Base-by-base conservation (phyloP, 495 filamentous ascomycete genomes). In the Hypomontagnella monticulosa region DNA sequence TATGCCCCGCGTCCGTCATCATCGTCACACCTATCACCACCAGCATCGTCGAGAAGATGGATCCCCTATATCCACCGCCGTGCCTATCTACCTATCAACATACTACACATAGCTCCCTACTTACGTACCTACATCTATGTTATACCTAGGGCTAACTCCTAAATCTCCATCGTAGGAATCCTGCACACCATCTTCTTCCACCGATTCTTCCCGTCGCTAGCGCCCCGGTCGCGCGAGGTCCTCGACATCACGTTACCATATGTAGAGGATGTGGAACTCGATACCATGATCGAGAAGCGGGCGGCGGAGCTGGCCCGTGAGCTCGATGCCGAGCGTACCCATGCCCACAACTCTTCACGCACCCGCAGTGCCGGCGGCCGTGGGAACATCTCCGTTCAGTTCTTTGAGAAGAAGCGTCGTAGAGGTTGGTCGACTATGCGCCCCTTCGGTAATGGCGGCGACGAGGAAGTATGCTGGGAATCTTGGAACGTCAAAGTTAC, bases 131-230 rank as follows among this genome's bases (percentile, higher is more conserved):
- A 30, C 40, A 30, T 33, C 16, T 9, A 36, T 30, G 34, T 18
- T 16, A 12, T 47, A 40, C 20, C 14, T 15, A 23, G 36, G 32
- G 53, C 61, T 62, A 65, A 63, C 54, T 16, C 38, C 11, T 40
- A 7, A 19, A 12, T 44, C 16, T 37, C 20, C 8, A n/a, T 12
- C 9, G 6, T 62, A 98, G 94, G 90, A 61, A 90, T 97, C 70
- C 88, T 98, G 50, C 93, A 97, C 76, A 95, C 94, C 38, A 97
- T 99, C 73, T 99, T 98, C 88, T 99, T 99, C 82, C 93, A 98
- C 78, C 91, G 95, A 61, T 96, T 93, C 83, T 98, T 99, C 81
- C 91, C 91, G 57, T 87, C 91, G 27, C 84, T 97, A 55, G 80
- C 86, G 11, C 95, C 95, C n/a, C 84, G 85, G 43, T 92, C 91